A percentile compares a stretch with the other conserved stretches of the same genome.
Evolutionary conservation across 1,139 yeast species (phyloP).

Genomic region (Martiniozyma asiatica): DNA sequence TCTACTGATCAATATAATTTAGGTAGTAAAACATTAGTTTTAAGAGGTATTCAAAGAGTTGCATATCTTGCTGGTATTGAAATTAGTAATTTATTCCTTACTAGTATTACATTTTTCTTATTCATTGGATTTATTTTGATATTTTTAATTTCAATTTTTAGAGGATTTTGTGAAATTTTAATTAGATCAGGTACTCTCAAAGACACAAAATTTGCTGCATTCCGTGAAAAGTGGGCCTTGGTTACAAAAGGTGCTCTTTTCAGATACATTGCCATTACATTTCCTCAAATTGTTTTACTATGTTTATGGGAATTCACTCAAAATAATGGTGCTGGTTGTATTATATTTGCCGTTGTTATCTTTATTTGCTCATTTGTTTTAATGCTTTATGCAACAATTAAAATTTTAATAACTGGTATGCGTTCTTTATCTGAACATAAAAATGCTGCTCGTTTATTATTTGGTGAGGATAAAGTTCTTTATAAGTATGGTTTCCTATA

Average conservation of each 20-base stretch:
- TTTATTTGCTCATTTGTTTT: constrained; percentile 50
- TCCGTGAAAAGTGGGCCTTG: constrained; percentile 68
- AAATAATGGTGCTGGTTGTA: constrained; percentile 73
- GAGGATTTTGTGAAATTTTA: constrained; percentile 62
- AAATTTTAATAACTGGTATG: constrained; percentile 62
- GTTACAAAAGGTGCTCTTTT: constrained; percentile 82
- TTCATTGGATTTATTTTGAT: constrained; percentile 68
- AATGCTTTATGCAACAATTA: constrained; percentile 59
- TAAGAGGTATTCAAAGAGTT: constrained; percentile 89
- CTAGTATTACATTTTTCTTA: constrained; percentile 73
- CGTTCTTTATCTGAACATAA: constrained; percentile 61
- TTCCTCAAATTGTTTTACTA: constrained; percentile 74
- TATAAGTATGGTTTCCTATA: constrained; percentile 89
- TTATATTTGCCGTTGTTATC: constrained; percentile 53
- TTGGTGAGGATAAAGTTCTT: constrained; percentile 70
- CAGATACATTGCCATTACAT: constrained; percentile 68
- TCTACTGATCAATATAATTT: constrained; percentile 62
- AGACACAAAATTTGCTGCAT: constrained; percentile 59
- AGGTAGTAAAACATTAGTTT: constrained; percentile 55
- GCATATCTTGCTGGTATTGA: constrained; percentile 78
- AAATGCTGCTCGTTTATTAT: constrained; percentile 86
- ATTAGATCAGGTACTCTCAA: constrained; percentile 50
- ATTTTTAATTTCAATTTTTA: constrained; percentile 53
- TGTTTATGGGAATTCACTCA: constrained; percentile 84
- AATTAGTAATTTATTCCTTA: constrained; percentile 72